Evolutionary conservation across 768 basidiomycete species (phyloP), one percentile per base, ranked within the genome.

Genomic region (Nidula microcarpa): DNA sequence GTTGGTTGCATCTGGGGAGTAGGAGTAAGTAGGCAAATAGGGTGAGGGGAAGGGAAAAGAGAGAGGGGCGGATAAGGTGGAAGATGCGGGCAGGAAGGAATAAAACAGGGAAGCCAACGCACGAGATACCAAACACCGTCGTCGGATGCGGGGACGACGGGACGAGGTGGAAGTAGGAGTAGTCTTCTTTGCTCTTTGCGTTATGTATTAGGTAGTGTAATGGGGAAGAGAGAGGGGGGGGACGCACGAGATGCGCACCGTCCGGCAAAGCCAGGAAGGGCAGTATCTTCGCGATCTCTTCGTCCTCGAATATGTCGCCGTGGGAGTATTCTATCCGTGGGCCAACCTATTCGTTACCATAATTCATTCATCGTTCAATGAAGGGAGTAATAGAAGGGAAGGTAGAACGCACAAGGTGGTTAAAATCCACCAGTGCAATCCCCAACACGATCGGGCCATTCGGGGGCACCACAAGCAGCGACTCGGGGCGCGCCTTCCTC

Each of bases 81-180:
- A 30, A 35, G 13, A 17, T 2, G 39, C 13, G 16, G 16, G 39
- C 4, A 13, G 47, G 30, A 23, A 8, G 37, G 32, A 33, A 23
- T 16, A 33, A 34, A n/a, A 46, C 13, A 16, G 33, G 23, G 49
- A 47, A 23, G 10, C 33, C 30, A 16, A 72, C 87, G 69, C 62
- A 96, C 85, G 95, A 98, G 64, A 99, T 98, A 35, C 96, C 97
- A 64, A 98, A 99, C 37, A 98, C 73, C 4, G 97, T 98, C 14
- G 80, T 81, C 1, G 89, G 85, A 55, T 78, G 82, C 0, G 80
- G 80, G 8, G 84, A 79, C 10, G 82, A 75, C 18, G 89, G 88
- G 6, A 92, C 90, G 30, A 96, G 72, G 64, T 96, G 94, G 64
- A 99, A 99, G 68, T 98, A 98, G 0, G 91, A 92, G 65, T 98